A percentile compares a stretch with the other conserved stretches of the same genome.
Evolutionary conservation across 495 filamentous ascomycete species (phyloP).

Genomic region (Coniosporium apollinis): DNA sequence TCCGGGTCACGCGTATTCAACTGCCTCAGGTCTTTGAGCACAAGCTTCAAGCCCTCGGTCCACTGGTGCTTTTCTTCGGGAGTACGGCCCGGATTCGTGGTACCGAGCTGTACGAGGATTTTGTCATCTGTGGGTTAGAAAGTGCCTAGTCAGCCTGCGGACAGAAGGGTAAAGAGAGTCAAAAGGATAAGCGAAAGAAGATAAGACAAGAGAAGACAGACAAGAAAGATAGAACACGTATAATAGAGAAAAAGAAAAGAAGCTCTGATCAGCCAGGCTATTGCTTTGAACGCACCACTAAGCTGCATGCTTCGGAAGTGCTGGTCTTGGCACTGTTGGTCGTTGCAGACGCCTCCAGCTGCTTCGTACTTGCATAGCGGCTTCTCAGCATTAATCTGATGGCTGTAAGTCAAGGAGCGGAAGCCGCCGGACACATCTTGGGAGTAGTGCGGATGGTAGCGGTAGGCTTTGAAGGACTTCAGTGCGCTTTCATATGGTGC

Average conservation of each 20-base stretch:
- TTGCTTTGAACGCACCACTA: slow-evolving; percentile 52
- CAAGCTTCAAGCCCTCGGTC: slow-evolving; percentile 52
- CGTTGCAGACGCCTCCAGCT: slow-evolving; percentile 59
- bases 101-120: slow-evolving; percentile 69
- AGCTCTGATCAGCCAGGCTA: background rate
- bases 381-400: slow-evolving; percentile 59
- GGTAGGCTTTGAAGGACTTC: slow-evolving; percentile 67
- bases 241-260: background rate
- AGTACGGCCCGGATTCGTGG: slow-evolving; percentile 48
- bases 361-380: slow-evolving; percentile 61
- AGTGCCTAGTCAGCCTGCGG: slow-evolving; percentile 38
- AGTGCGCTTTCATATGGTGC: slow-evolving; percentile 71
- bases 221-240: background rate
- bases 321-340: slow-evolving; percentile 50
- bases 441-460: slow-evolving; percentile 64
- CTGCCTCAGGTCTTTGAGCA: slow-evolving; percentile 58
- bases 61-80: slow-evolving; percentile 56
- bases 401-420: slow-evolving; percentile 83
- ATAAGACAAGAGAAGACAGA: slow-evolving; percentile 13
- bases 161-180: slow-evolving; percentile 21
- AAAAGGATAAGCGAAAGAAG: slow-evolving; percentile 11
- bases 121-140: slow-evolving; percentile 50
- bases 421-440: slow-evolving; percentile 55
- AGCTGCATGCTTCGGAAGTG: slow-evolving; percentile 64
- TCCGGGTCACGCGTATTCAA: slow-evolving; percentile 66